Evolutionary conservation across 2,329 filamentous ascomycete genomes (phyloP).

Genomic region (Microdochium nivale): DNA sequence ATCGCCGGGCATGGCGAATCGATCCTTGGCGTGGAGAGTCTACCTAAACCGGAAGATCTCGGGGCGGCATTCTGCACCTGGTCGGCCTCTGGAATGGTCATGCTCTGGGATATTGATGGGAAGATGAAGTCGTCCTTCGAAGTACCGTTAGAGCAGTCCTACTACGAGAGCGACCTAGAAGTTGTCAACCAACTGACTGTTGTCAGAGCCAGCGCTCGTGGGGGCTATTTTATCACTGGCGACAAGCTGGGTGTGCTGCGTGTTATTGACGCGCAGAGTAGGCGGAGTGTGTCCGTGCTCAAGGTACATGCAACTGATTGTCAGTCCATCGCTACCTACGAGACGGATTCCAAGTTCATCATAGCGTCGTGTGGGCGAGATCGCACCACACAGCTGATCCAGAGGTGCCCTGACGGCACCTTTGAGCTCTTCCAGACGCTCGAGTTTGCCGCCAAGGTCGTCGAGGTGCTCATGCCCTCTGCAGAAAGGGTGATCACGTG

Average conservation of each 20-base stretch:
- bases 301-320: slow-evolving; percentile 86
- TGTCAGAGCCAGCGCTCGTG: slow-evolving; percentile 50
- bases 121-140: slow-evolving; percentile 54
- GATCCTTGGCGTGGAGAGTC: slow-evolving; percentile 63
- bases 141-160: slow-evolving; percentile 59
- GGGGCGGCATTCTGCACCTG: slow-evolving; percentile 79
- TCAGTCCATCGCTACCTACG: slow-evolving; percentile 68
- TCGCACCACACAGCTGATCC: slow-evolving; percentile 88
- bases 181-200: slow-evolving; percentile 50
- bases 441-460: slow-evolving; percentile 84
- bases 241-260: slow-evolving; percentile 80
- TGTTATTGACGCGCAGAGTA: slow-evolving; percentile 55
- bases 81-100: slow-evolving; percentile 71
- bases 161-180: slow-evolving; percentile 40
- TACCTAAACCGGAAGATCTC: slow-evolving; percentile 50
- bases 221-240: slow-evolving; percentile 65
- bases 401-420: slow-evolving; percentile 40
- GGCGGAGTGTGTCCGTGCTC: slow-evolving; percentile 56
- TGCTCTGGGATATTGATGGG: slow-evolving; percentile 76
- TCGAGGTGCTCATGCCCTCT: slow-evolving; percentile 63
- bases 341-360: slow-evolving; percentile 51
- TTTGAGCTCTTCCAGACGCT: slow-evolving; percentile 85
- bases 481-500: slow-evolving; percentile 73
- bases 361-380: slow-evolving; percentile 82
- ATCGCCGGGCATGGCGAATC: slow-evolving; percentile 56